These are phyloP conservation scores for Rutstroemia sp. DNA, from an alignment of 2,329 filamentous ascomycete species.

Conservation along the genomic window DNA sequence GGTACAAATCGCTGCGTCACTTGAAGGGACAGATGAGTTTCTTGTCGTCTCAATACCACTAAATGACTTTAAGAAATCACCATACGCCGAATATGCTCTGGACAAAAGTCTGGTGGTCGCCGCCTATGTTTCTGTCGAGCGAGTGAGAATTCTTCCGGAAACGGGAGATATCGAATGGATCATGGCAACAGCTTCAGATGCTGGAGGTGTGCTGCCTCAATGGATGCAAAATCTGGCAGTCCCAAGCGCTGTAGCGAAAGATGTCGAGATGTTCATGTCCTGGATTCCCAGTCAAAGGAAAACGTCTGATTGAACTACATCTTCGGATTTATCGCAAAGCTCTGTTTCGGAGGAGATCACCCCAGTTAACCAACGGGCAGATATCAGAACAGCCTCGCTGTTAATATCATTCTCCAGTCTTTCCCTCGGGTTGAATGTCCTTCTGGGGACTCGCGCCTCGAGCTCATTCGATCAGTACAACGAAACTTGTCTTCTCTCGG, in stretches of 20 bases:
- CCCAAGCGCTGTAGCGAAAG: slow-evolving; percentile 58
- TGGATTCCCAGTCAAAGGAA: slow-evolving; percentile 43
- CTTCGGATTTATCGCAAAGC: too few relatives aligned
- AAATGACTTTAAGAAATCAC: slow-evolving; percentile 34
- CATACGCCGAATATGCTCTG: slow-evolving; percentile 28
- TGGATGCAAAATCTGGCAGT: slow-evolving; percentile 59
- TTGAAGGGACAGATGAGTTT: slow-evolving; percentile 39
- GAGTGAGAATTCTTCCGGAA: slow-evolving; percentile 33
- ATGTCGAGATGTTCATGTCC: slow-evolving; percentile 59
- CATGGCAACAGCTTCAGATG: slow-evolving; percentile 71
- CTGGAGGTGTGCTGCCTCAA: slow-evolving; percentile 57
- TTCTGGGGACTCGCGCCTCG: too few relatives aligned
- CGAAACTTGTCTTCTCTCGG: too few relatives aligned
- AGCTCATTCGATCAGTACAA: too few relatives aligned
- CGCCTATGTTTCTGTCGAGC: slow-evolving; percentile 59
- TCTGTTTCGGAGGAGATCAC: too few relatives aligned
- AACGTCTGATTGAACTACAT: too few relatives aligned
- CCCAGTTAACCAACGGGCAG: too few relatives aligned
- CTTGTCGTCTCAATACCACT: slow-evolving; percentile 51
- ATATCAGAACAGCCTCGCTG: too few relatives aligned
- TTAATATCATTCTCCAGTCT: too few relatives aligned
- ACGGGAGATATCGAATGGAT: slow-evolving; percentile 58
- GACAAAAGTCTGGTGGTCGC: slow-evolving; percentile 47
- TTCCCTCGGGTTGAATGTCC: too few relatives aligned
- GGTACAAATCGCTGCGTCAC: slow-evolving; percentile 49